A percentile compares a stretch with the other conserved stretches of the same genome.
Evolutionary conservation across 2,329 filamentous ascomycete genomes (phyloP).

Genomic region (Lithohypha guttulata): DNA sequence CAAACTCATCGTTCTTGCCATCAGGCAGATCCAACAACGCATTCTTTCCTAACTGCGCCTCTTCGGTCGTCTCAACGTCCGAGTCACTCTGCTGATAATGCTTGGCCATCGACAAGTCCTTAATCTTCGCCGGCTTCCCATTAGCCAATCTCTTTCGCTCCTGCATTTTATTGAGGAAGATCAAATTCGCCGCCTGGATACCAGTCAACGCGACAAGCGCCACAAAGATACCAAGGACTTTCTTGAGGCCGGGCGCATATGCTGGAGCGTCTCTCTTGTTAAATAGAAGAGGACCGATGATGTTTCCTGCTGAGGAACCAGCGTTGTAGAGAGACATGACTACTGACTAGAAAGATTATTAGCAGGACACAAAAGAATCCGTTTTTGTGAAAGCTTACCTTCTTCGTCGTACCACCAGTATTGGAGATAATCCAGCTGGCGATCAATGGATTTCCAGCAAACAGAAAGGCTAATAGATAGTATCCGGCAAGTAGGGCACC

Average conservation of each 20-base stretch:
- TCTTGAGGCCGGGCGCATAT: constrained; percentile 48
- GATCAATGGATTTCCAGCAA: constrained; percentile 54
- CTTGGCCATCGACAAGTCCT: constrained; percentile 51
- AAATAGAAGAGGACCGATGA: constrained; percentile 56
- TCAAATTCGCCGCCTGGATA: constrained; percentile 45
- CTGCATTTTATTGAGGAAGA: constrained; percentile 48
- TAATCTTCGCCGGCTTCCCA: constrained; percentile 50
- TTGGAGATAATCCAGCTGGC: constrained; percentile 61
- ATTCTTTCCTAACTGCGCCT: constrained; percentile 20
- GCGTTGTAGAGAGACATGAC: constrained; percentile 56
- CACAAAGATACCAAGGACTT: constrained; percentile 45
- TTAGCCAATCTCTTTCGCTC: constrained; percentile 44
- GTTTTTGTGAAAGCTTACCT: constrained; percentile 22
- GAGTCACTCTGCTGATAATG: constrained; percentile 28
- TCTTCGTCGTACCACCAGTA: constrained; percentile 58
- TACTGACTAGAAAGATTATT: constrained; percentile 31
- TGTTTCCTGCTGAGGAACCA: constrained; percentile 52
- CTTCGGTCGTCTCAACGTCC: constrained; percentile 25
- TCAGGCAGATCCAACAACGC: constrained; percentile 52
- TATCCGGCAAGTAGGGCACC: constrained; percentile 48
- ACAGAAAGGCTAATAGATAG: constrained; percentile 57
- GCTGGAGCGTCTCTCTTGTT: constrained; percentile 45
- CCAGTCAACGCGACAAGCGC: constrained; percentile 43
- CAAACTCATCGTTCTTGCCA: constrained; percentile 55
- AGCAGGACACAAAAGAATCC: too few species aligned